Evolutionary conservation across 2,329 filamentous ascomycete genomes (phyloP).

Genomic region (Colletotrichum lupini): DNA sequence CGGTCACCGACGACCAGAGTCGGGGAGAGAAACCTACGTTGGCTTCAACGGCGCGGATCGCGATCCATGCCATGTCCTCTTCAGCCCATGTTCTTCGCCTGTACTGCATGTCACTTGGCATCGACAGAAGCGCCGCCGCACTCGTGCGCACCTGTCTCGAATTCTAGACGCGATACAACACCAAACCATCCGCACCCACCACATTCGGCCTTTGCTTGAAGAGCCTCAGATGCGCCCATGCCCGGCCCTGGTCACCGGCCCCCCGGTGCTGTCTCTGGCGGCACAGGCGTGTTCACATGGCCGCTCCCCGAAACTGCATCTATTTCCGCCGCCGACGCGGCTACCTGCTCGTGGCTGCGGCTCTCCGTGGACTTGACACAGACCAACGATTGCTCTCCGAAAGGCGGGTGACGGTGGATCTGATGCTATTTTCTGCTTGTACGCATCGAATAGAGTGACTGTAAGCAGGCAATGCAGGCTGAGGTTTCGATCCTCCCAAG

Average conservation of each 20-base stretch:
- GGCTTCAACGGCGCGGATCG: not conserved
- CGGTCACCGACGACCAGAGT: not conserved
- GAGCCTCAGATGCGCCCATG: not conserved
- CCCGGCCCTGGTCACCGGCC: not conserved
- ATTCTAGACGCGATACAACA: slow-evolving; percentile 19
- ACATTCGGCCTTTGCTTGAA: not conserved
- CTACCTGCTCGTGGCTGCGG: slow-evolving; percentile 26
- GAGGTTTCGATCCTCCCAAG: not conserved
- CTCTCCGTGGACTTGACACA: slow-evolving; percentile 21
- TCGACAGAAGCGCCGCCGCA: slow-evolving; percentile 13
- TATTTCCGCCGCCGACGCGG: slow-evolving; percentile 4
- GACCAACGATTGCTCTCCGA: slow-evolving; percentile 4
- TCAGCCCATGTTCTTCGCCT: not conserved
- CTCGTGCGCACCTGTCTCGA: not conserved
- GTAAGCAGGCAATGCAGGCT: not conserved
- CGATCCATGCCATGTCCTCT: not conserved
- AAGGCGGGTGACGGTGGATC: slow-evolving; percentile 7
- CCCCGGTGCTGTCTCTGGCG: not conserved
- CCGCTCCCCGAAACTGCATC: slow-evolving; percentile 18
- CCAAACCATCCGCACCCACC: not conserved
- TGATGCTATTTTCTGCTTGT: slow-evolving; percentile 28
- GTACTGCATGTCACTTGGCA: not conserved
- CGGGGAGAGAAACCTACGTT: not conserved
- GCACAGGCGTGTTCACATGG: not conserved
- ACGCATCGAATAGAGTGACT: slow-evolving; percentile 19